Evolutionary conservation across 176 grass and related monocot species (phyloP), one percentile per base, ranked within the genome.

Genomic region (Carex pumila): DNA sequence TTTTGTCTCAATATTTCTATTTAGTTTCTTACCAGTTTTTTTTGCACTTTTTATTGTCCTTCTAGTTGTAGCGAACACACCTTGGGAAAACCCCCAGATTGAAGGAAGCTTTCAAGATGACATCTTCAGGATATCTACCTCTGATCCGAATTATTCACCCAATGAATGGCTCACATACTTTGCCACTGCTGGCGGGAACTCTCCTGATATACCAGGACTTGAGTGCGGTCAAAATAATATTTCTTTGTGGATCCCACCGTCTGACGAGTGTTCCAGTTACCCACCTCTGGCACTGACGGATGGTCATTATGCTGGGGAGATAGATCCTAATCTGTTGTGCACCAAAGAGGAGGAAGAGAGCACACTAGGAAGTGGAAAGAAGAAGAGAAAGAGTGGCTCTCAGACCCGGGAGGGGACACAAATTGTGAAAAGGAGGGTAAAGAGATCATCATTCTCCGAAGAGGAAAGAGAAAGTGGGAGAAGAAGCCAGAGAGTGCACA

Each of bases 141-240:
- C 39, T 59, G 7, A 80, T 80, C 55, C 30, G 34, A 55, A 61
- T 32, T 2, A 56, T 36, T 80, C 55, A 39, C 37, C 0, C 22
- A 80, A 80, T 58, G 57, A 58, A 58, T 80, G 55, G 54, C 77
- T 80, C 52, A 80, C 29, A 29, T 10, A 80, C 54, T 80, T 61
- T 4, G 61, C 55, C 18, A 30, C 10, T 30, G 77, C 31, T 61
- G 77, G 55, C 7, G 31, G 34, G 77, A 61, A 10, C 8, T 52
- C 77, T 80, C 29, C 13, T 80, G 25, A 61, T 30, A 61, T 59
- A 59, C 15, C 21, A 41, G 54, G 54, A 80, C 54, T 17, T 7
- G 13, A 12, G 57, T 36, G 55, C 15, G 4, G 18, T 47, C 77
- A 80, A 37, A 59, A 55, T 59, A 29, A 59, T 80, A 18, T 31